A percentile compares a stretch with the other conserved stretches of the same genome.
These are phyloP conservation scores for Paramecium octaurelia DNA, from an alignment of 73 alveolate species.

Conservation along the genomic window DNA sequence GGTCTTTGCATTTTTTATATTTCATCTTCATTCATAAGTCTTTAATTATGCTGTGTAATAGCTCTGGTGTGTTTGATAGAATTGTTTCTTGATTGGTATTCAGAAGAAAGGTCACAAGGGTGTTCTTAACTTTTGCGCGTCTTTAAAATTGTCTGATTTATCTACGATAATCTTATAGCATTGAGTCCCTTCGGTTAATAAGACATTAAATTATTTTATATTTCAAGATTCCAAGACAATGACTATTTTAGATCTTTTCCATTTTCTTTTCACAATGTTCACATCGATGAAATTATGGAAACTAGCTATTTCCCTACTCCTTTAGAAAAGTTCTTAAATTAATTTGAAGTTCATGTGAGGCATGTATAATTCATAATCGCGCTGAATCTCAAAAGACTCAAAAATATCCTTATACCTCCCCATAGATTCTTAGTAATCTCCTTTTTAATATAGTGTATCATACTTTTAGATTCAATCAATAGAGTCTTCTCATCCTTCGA, in stretches of 20 bases:
- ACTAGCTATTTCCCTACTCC: neutral
- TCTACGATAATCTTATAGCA: neutral
- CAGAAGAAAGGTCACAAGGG: neutral
- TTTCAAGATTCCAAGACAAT: slow-evolving; percentile 5
- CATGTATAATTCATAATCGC: slow-evolving; percentile 8
- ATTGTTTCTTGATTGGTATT: neutral
- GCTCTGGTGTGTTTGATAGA: neutral
- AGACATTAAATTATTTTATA: neutral
- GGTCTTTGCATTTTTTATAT: neutral
- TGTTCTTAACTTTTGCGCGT: neutral
- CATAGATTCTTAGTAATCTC: neutral
- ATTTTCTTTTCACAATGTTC: neutral
- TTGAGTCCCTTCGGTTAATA: slow-evolving; percentile 24
- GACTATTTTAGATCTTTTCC: neutral
- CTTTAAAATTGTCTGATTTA: neutral
- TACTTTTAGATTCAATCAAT: neutral
- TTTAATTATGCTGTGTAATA: neutral
- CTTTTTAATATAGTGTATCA: neutral
- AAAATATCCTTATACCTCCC: slow-evolving; percentile 24
- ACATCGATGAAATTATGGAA: neutral
- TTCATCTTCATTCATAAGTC: neutral
- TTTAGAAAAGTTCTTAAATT: neutral
- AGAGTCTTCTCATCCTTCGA: neutral
- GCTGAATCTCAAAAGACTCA: neutral
- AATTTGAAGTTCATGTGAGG: neutral